Conservation (phyloP, 257 asterid species). For the Solanum paucissectum region DNA sequence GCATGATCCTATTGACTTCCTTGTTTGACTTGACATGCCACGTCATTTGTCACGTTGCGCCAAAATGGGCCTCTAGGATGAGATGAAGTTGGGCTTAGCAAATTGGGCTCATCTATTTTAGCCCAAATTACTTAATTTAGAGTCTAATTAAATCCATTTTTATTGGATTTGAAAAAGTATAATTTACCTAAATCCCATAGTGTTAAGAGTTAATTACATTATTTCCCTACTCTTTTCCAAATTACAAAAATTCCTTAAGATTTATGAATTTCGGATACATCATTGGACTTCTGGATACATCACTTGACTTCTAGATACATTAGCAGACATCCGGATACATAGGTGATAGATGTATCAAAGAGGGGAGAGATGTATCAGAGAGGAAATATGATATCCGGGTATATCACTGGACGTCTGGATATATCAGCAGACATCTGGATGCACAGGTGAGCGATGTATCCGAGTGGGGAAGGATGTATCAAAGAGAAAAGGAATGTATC, state of each 20-base stretch:
- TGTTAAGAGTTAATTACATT: background rate
- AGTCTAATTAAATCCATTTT: too few species aligned
- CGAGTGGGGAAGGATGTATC: too few species aligned
- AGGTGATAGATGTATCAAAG: too few species aligned
- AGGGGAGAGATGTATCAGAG: too few species aligned
- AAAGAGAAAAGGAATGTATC: too few species aligned
- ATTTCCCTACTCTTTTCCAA: background rate
- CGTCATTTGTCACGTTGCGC: background rate
- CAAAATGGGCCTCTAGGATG: background rate
- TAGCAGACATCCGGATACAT: background rate
- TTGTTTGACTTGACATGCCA: background rate
- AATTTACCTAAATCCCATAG: background rate
- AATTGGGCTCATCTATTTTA: background rate
- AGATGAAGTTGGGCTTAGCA: background rate
- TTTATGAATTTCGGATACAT: background rate
- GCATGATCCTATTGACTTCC: fast-evolving
- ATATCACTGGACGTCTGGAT: fast-evolving
- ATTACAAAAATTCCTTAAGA: background rate
- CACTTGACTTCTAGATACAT: too few species aligned
- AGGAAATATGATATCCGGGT: too few species aligned
- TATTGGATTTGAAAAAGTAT: background rate
- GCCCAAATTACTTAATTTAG: background rate
- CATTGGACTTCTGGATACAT: too few species aligned
- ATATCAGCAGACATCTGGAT: too few species aligned
- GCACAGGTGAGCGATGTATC: too few species aligned